Evolutionary conservation across 2,329 filamentous ascomycete genomes (phyloP).

Genomic region (Sclerotinia nivalis): DNA sequence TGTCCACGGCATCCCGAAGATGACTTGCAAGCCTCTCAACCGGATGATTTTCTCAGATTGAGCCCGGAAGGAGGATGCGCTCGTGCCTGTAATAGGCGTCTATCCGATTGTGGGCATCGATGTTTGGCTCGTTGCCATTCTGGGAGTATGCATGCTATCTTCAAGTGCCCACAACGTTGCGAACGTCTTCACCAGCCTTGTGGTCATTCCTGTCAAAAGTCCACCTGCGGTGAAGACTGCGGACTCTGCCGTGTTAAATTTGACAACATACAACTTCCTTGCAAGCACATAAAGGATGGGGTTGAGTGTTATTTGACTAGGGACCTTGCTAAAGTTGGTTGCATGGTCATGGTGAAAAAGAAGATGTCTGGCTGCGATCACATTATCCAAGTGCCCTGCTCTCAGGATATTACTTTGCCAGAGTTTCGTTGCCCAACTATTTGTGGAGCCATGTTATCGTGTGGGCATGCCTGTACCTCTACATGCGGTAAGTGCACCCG

Average conservation of each 20-base stretch:
- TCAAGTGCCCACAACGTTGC: constrained; percentile 50
- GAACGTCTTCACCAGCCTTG: constrained; percentile 47
- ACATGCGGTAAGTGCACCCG: constrained; percentile 52
- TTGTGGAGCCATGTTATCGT: constrained; percentile 52
- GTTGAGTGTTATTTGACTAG: constrained; percentile 48
- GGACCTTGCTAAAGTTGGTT: constrained; percentile 49
- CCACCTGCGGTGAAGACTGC: constrained; percentile 49
- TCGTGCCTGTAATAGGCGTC: constrained; percentile 36
- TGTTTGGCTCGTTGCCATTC: constrained; percentile 52
- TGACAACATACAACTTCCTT: constrained; percentile 40
- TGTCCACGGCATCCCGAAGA: constrained; percentile 62
- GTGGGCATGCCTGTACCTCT: constrained; percentile 58
- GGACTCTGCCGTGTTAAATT: constrained; percentile 43
- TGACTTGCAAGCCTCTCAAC: constrained; percentile 30
- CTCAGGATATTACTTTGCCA: constrained; percentile 44
- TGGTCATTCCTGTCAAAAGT: constrained; percentile 47
- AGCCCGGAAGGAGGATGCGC: constrained; percentile 60
- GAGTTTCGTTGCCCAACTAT: constrained; percentile 50
- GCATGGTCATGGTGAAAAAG: constrained; percentile 49
- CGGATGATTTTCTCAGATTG: constrained; percentile 41
- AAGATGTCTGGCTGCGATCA: constrained; percentile 59
- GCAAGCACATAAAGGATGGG: constrained; percentile 44
- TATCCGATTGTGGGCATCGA: constrained; percentile 48
- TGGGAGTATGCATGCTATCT: constrained; percentile 48
- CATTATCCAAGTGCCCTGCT: constrained; percentile 51